Conservation (phyloP, 306 rosid species). For the Prunus mira region DNA sequence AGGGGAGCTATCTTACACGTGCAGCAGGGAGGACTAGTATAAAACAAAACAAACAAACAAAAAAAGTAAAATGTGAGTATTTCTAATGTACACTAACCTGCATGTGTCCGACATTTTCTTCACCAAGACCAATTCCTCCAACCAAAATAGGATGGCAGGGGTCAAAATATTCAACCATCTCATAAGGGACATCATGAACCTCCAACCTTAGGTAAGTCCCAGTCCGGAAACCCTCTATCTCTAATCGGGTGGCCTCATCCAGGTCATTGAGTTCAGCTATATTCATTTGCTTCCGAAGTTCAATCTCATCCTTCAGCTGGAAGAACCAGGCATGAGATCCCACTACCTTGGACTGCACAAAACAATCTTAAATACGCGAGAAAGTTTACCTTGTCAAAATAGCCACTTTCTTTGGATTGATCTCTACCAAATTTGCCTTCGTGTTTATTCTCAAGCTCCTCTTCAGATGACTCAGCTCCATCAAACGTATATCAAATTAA, state of each 20-base stretch:
- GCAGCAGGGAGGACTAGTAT: background rate
- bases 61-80: background rate
- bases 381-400: slow-evolving; percentile 69
- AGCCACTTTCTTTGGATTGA: slow-evolving; percentile 59
- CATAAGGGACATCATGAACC: slow-evolving; percentile 77
- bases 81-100: slow-evolving; percentile 50
- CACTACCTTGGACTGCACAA: slow-evolving; percentile 5
- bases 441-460: slow-evolving; percentile 42
- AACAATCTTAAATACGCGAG: slow-evolving; percentile 5
- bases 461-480: slow-evolving; percentile 54
- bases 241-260: slow-evolving; percentile 75
- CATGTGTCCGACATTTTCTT: slow-evolving; percentile 89
- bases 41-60: background rate
- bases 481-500: slow-evolving; percentile 61
- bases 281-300: slow-evolving; percentile 75
- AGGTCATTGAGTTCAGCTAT: slow-evolving; percentile 82
- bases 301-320: slow-evolving; percentile 85
- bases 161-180: slow-evolving; percentile 82
- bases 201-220: slow-evolving; percentile 92
- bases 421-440: slow-evolving; percentile 35
- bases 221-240: slow-evolving; percentile 74
- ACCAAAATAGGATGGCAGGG: slow-evolving; percentile 88
- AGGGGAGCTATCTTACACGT: background rate
- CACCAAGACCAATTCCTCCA: slow-evolving; percentile 88
- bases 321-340: slow-evolving; percentile 24